Percentiles rank a stretch among this genome's conserved stretches.
phyloP scores from a whole-genome alignment of 2,329 filamentous ascomycete species.

The Exophiala phaeomuriformis region DNA sequence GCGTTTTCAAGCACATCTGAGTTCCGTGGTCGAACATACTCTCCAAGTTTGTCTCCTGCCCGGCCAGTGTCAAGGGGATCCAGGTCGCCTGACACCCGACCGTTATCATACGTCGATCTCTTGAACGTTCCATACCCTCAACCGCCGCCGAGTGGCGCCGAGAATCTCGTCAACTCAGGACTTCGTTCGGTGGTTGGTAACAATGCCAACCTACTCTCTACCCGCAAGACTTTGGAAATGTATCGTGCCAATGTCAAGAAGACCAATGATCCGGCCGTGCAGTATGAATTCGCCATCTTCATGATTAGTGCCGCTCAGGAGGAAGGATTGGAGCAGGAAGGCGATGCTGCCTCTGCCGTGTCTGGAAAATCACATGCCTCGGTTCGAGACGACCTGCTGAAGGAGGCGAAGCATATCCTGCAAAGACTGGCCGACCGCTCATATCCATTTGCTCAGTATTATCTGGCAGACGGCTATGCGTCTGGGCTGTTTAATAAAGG shows the following conservation, averaged over 20 bases:
- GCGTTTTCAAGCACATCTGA: slow-evolving; percentile 71
- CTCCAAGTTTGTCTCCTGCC: slow-evolving; percentile 45
- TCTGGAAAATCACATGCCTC: slow-evolving; percentile 45
- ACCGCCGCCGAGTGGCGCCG: slow-evolving; percentile 55
- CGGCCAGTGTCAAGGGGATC: slow-evolving; percentile 46
- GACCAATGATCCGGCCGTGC: slow-evolving; percentile 78
- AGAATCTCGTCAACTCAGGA: slow-evolving; percentile 68
- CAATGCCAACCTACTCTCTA: slow-evolving; percentile 83
- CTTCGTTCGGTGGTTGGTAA: slow-evolving; percentile 72
- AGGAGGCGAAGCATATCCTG: slow-evolving; percentile 82
- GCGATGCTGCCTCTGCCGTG: slow-evolving; percentile 29
- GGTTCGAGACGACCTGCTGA: slow-evolving; percentile 60
- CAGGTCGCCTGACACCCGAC: slow-evolving; percentile 51
- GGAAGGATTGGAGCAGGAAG: slow-evolving; percentile 49
- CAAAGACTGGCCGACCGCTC: slow-evolving; percentile 78
- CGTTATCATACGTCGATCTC: slow-evolving; percentile 55
- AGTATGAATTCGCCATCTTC: slow-evolving; percentile 95
- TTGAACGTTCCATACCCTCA: slow-evolving; percentile 70
- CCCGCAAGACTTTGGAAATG: slow-evolving; percentile 94
- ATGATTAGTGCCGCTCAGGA: slow-evolving; percentile 85
- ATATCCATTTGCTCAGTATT: slow-evolving; percentile 97
- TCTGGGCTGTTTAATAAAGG: slow-evolving; percentile 94
- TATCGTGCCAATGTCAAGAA: slow-evolving; percentile 97
- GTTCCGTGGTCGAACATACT: slow-evolving; percentile 54
- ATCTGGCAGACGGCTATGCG: slow-evolving; percentile 86